Base-by-base conservation (phyloP, 441 rosid species). In the Viola pubescens region DNA sequence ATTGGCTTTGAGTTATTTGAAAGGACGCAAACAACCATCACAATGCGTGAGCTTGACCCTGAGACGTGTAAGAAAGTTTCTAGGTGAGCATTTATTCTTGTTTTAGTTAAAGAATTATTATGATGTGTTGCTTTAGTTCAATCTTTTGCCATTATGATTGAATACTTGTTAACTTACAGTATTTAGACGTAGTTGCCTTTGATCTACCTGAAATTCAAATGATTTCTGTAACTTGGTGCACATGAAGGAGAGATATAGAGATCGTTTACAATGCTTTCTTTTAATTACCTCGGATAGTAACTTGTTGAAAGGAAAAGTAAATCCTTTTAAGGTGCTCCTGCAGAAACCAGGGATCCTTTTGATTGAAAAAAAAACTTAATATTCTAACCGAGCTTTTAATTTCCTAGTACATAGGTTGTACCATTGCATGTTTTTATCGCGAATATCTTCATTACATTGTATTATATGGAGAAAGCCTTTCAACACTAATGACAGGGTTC, bases 1-100 rank as follows among this genome's bases (percentile, higher is more conserved):
- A 67, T 89, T 67, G 98, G 97, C 42, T 92, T 92, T 70, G 77
- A 84, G 59, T 82, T 92, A 73, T 82, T 73, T 67, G 71, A 53
- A 53, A 87, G 97, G 82, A 78, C 84, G 50, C 96, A 86, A 72
- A 77, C 80, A 11, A 81, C 73, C 69, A 79, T 84, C 45, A 79
- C 82, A 60, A 63, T 92, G 77, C 81, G 68, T 40, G 98, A 92
- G 74, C 63, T 86, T 11, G 88, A 87, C 62, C 81, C 62, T 12
- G 41, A 0, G 52, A 74, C 62, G 5, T 83, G 86, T 51, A 63
- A 73, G 63, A 77, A 37, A 39, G 76, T 81, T 13, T 73, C 72
- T 10, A 82, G 91, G 98, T 91, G 62, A 59, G 61, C 3, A 13
- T 37, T 66, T n/a, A 44, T 6, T 8, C 1, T 19, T 48, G 45